A percentile compares a stretch with the other conserved stretches of the same genome.
Evolutionary conservation across 192 early-diverging fungal species (phyloP).

Genomic region (Umbelopsis sp.): DNA sequence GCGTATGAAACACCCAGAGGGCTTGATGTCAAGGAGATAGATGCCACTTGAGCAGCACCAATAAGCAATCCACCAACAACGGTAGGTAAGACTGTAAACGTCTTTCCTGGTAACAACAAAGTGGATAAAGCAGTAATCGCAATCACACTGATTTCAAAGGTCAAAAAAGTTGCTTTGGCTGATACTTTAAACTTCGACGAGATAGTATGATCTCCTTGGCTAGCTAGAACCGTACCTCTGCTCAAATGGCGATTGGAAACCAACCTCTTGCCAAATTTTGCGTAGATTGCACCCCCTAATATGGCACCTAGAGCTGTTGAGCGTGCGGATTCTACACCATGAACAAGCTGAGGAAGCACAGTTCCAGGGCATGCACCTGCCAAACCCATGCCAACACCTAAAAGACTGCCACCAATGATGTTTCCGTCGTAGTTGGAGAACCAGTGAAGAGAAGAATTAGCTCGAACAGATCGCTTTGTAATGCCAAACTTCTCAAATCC

Average conservation of each 20-base stretch:
- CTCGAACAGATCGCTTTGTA: neutral
- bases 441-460: neutral
- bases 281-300: neutral
- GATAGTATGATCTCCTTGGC: neutral
- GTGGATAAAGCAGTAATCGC: neutral
- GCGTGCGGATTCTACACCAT: neutral
- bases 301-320: neutral
- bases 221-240: neutral
- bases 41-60: neutral
- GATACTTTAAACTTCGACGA: neutral
- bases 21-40: neutral
- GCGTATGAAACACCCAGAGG: neutral
- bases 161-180: neutral
- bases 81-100: neutral
- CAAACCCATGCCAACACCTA: neutral
- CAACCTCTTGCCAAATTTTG: neutral
- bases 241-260: neutral
- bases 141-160: neutral
- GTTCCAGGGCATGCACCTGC: constrained; percentile 4
- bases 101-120: neutral
- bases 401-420: neutral
- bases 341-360: constrained; percentile 6
- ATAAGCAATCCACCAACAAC: neutral
- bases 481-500: neutral
- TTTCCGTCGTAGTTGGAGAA: constrained; percentile 1